Evolutionary conservation across 75 land plant genomes (phyloP).

Genomic region (Isoetes taiwanensis): DNA sequence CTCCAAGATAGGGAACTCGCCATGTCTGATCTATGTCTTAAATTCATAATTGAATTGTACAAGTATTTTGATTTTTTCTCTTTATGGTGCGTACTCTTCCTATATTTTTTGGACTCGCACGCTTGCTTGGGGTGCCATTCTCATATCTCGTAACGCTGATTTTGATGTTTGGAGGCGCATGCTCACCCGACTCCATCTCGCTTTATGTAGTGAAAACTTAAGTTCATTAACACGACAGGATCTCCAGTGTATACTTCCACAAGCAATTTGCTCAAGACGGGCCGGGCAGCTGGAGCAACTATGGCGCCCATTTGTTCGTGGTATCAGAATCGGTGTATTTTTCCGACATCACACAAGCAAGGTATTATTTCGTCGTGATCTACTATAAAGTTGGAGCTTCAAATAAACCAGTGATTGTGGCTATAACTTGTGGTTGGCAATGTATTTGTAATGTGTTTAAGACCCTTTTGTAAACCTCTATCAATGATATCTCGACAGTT

Average conservation of each 20-base stretch:
- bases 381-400: too few species aligned
- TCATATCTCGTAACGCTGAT: conserved; percentile 86
- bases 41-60: background rate
- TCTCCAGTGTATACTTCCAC: conserved; percentile 59
- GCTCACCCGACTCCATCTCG: background rate
- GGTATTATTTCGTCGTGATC: conserved; percentile 40
- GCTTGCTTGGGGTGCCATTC: conserved; percentile 74
- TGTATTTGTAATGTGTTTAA: too few species aligned
- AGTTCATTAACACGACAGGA: background rate
- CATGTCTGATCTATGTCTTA: too few species aligned
- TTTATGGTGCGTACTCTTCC: conserved; percentile 51
- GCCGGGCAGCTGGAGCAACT: conserved; percentile 64
- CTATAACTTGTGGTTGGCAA: too few species aligned
- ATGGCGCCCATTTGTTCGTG: conserved; percentile 64
- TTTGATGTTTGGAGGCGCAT: conserved; percentile 84
- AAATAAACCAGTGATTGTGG: too few species aligned
- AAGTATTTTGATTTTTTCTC: background rate
- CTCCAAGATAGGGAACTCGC: too few species aligned
- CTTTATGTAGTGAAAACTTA: too few species aligned
- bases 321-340: conserved; percentile 70
- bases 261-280: conserved; percentile 80
- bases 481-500: too few species aligned
- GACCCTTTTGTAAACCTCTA: too few species aligned
- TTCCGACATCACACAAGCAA: conserved; percentile 82
- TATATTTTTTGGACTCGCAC: conserved; percentile 66